A percentile compares a stretch with the other conserved stretches of the same genome.
Conservation (phyloP, 805 yeast genomes). For the Scheffersomyces coipomensis region DNA sequence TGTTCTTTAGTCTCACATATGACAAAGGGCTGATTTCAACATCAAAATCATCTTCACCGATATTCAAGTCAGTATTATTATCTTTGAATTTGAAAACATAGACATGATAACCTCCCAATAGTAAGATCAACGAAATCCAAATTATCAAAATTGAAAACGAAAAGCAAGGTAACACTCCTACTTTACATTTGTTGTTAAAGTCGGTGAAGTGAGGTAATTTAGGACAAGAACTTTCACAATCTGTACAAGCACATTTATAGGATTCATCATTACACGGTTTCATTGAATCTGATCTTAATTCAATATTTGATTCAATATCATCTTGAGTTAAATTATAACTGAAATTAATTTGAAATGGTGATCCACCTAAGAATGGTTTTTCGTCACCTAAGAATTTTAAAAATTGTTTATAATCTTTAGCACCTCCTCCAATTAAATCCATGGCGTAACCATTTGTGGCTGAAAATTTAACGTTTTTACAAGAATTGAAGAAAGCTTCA, state of each 20-base stretch:
- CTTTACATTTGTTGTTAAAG: constrained; percentile 42
- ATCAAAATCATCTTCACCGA: constrained; percentile 12
- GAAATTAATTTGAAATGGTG: constrained; percentile 91
- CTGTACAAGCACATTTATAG: constrained; percentile 86
- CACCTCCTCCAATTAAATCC: constrained; percentile 99
- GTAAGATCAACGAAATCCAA: constrained; percentile 39
- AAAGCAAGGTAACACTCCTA: constrained; percentile 70
- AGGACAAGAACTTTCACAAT: constrained; percentile 84
- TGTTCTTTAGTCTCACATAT: constrained; percentile 8
- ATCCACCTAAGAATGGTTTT: constrained; percentile 90
- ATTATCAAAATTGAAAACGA: constrained; percentile 59
- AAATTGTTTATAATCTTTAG: constrained; percentile 67
- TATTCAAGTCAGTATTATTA: background rate
- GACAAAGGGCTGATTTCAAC: constrained; percentile 13
- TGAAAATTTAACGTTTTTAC: constrained; percentile 85
- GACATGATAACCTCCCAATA: constrained; percentile 43
- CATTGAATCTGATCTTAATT: constrained; percentile 27
- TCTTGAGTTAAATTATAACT: constrained; percentile 36
- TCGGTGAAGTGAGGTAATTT: constrained; percentile 46
- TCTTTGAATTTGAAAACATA: constrained; percentile 18
- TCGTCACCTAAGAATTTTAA: constrained; percentile 91
- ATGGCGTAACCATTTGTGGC: constrained; percentile 95
- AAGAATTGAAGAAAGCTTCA: constrained; percentile 67
- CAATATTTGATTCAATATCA: constrained; percentile 14
- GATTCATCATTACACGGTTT: constrained; percentile 59